Conservation (phyloP, 73 alveolate species). For the Halteria grandinella region DNA sequence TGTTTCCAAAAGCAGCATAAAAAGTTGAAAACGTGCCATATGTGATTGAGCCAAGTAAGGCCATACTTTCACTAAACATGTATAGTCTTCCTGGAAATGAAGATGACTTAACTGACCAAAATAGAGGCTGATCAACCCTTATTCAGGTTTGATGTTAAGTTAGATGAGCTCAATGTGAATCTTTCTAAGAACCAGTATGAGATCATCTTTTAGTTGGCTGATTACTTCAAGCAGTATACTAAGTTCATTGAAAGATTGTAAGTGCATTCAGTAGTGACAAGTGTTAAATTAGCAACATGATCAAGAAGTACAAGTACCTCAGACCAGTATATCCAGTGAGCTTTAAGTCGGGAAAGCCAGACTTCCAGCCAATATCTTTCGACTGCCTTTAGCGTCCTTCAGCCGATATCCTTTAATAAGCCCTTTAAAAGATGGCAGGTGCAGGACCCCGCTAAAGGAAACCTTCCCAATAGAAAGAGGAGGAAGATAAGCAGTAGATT, state of each 20-base stretch:
- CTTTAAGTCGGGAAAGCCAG: no score
- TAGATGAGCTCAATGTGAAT: not conserved
- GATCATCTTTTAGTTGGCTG: constrained; percentile 7
- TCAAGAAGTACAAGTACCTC: constrained; percentile 16
- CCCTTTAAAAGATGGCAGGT: no score
- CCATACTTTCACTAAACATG: no score
- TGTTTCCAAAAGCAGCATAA: constrained; percentile 2
- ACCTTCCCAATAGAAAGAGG: no score
- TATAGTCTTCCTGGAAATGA: constrained; percentile 8
- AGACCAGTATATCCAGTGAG: constrained; percentile 47
- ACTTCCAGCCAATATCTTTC: no score
- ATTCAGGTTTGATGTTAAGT: constrained; percentile 17
- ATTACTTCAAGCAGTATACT: not conserved
- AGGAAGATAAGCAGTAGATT: no score
- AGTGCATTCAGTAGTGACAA: no score
- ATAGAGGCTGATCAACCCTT: constrained; percentile 29
- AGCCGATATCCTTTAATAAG: no score
- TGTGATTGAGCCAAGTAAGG: constrained; percentile 16
- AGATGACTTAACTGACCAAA: constrained; percentile 26
- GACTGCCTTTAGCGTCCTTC: no score
- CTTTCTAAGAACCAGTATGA: constrained; percentile 9
- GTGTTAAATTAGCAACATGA: constrained; percentile 22
- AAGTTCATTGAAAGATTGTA: constrained; percentile 24
- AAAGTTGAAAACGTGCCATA: not conserved
- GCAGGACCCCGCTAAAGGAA: no score